These are phyloP conservation scores for Tanozyma kutaoensis DNA, from an alignment of 805 yeast genomes.

Conservation along the genomic window DNA sequence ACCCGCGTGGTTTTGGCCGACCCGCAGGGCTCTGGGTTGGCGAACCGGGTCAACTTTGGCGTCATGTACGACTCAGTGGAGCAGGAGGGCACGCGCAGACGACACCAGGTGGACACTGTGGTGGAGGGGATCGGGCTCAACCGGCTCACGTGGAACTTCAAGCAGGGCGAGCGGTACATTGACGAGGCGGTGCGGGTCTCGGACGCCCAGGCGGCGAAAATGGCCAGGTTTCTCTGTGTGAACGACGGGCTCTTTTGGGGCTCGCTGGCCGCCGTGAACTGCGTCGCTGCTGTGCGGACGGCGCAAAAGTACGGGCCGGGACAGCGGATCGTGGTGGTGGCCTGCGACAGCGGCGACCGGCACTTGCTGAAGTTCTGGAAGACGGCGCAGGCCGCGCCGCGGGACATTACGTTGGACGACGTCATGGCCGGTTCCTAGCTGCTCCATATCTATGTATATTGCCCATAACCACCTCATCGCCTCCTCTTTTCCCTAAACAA, in stretches of 20 bases:
- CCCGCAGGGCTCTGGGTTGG: conserved; percentile 92
- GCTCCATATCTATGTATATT: too few species aligned
- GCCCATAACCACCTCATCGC: too few species aligned
- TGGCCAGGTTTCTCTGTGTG: conserved; percentile 76
- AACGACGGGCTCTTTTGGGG: conserved; percentile 90
- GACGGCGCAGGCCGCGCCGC: conserved; percentile 33
- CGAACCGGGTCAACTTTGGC: conserved; percentile 72
- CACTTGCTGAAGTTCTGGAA: conserved; percentile 93
- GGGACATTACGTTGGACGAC: too few species aligned
- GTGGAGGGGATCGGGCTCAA: conserved; percentile 92
- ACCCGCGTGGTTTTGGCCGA: conserved; percentile 65
- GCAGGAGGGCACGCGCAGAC: conserved; percentile 81
- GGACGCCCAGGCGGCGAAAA: conserved; percentile 69
- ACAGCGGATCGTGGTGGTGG: conserved; percentile 63
- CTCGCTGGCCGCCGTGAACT: conserved; percentile 85
- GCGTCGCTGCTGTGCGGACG: conserved; percentile 70
- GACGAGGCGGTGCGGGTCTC: conserved; percentile 72
- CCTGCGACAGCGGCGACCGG: conserved; percentile 87
- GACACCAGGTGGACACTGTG: conserved; percentile 93
- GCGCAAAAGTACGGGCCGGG: conserved; percentile 34
- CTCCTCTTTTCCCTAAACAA: conserved; percentile 22
- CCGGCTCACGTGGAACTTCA: conserved; percentile 72
- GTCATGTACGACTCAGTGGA: conserved; percentile 89
- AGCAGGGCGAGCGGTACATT: conserved; percentile 52
- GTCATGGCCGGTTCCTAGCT: too few species aligned